phyloP scores from a whole-genome alignment of 2,329 filamentous ascomycete genomes.

The Fusarium xyrophilum region DNA sequence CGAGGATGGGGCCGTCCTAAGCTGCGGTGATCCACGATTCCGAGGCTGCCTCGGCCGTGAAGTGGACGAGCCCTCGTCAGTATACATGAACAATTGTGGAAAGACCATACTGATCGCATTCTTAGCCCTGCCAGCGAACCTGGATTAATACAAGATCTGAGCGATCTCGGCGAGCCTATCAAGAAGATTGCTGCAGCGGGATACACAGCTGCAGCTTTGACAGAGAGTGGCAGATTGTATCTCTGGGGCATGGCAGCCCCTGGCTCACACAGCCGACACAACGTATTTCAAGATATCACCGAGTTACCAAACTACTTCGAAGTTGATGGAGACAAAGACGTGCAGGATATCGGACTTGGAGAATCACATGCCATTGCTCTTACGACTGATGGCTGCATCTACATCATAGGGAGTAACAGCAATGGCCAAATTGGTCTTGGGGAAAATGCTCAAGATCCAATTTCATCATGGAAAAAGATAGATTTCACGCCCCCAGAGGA shows the following conservation, averaged over 20 bases:
- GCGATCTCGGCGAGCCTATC: constrained; percentile 59
- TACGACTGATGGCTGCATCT: constrained; percentile 57
- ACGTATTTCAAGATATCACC: constrained; percentile 43
- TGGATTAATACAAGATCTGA: constrained; percentile 56
- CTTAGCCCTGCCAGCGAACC: constrained; percentile 56
- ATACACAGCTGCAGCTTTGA: constrained; percentile 65
- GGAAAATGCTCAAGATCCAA: constrained; percentile 12
- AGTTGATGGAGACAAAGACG: constrained; percentile 56
- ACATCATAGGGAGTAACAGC: constrained; percentile 61
- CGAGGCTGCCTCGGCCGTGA: constrained; percentile 62
- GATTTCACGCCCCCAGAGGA: constrained; percentile 39
- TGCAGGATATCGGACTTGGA: constrained; percentile 65
- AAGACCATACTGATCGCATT: constrained; percentile 5
- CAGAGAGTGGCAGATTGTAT: constrained; percentile 64
- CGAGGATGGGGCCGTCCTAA: constrained; percentile 54
- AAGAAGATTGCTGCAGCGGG: constrained; percentile 62
- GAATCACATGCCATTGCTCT: constrained; percentile 65
- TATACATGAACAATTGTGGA: not conserved
- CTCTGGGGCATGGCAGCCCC: constrained; percentile 59
- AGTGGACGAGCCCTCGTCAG: constrained; percentile 48
- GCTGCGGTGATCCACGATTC: constrained; percentile 66
- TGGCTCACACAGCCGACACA: constrained; percentile 42
- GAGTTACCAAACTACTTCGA: constrained; percentile 53
- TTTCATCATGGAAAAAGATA: constrained; percentile 49
- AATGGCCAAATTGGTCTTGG: constrained; percentile 66